Conservation (phyloP, 148 eudicot genomes). For the Vaccinium corymbosum region DNA sequence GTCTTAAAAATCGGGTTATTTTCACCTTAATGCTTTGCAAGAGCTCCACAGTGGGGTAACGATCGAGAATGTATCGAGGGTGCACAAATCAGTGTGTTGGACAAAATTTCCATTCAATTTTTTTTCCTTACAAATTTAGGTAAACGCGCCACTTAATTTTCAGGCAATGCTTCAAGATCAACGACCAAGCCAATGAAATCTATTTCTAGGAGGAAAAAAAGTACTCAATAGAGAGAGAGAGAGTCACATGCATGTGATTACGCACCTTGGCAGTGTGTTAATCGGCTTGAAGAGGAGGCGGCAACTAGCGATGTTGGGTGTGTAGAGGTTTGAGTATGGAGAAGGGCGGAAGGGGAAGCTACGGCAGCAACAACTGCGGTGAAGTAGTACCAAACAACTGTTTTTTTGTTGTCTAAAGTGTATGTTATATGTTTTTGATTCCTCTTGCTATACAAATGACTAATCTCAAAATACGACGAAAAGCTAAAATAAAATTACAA, state of each 20-base stretch:
- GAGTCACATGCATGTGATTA: background rate
- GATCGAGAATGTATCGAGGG: too few relatives aligned
- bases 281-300: background rate
- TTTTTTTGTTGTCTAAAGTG: too few relatives aligned
- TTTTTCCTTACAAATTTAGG: background rate
- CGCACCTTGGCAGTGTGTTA: constrained; percentile 2
- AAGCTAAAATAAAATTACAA: too few relatives aligned
- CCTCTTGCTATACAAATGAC: too few relatives aligned
- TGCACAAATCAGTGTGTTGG: too few relatives aligned
- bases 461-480: too few relatives aligned
- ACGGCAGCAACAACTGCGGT: background rate
- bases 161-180: background rate
- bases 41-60: too few relatives aligned
- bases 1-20: too few relatives aligned
- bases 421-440: too few relatives aligned
- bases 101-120: too few relatives aligned
- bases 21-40: too few relatives aligned
- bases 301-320: background rate
- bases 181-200: background rate
- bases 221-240: background rate
- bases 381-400: too few relatives aligned
- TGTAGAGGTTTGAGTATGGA: background rate
- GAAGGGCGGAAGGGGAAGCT: background rate
- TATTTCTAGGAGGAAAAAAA: background rate
- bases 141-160: background rate